phyloP scores from a whole-genome alignment of 1,284 basidiomycete species.

The Inonotus obliquus region DNA sequence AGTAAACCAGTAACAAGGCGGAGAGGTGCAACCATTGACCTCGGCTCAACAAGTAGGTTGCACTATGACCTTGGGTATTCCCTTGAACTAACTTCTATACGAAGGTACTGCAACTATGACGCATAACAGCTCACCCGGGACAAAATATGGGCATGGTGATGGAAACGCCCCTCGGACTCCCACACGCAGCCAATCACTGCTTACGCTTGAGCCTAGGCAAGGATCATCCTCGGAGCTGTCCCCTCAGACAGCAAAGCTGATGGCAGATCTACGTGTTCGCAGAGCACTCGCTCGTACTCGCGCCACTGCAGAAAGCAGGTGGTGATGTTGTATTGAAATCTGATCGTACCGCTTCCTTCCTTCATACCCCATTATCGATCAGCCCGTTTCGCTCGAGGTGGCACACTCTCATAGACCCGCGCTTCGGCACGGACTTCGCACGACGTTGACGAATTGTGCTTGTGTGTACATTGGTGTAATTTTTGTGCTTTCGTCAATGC shows the following conservation, averaged over 20 bases:
- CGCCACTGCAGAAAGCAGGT: constrained; percentile 10
- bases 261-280: constrained; percentile 57
- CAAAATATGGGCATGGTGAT: neutral
- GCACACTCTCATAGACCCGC: neutral
- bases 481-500: constrained; percentile 1
- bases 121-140: constrained; percentile 14
- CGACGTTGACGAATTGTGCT: neutral
- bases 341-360: neutral
- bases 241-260: constrained; percentile 58
- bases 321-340: neutral
- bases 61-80: neutral
- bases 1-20: neutral
- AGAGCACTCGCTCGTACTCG: constrained; percentile 39
- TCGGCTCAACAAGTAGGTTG: constrained; percentile 8
- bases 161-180: constrained; percentile 27
- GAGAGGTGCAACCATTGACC: neutral
- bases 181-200: constrained; percentile 25
- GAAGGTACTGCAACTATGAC: constrained; percentile 15
- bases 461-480: neutral
- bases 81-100: neutral
- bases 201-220: constrained; percentile 44
- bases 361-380: neutral
- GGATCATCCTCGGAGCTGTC: constrained; percentile 70
- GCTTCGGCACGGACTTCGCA: neutral
- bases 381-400: neutral